Evolutionary conservation across 257 asterid genomes (phyloP).

Genomic region (Solanum chilense): DNA sequence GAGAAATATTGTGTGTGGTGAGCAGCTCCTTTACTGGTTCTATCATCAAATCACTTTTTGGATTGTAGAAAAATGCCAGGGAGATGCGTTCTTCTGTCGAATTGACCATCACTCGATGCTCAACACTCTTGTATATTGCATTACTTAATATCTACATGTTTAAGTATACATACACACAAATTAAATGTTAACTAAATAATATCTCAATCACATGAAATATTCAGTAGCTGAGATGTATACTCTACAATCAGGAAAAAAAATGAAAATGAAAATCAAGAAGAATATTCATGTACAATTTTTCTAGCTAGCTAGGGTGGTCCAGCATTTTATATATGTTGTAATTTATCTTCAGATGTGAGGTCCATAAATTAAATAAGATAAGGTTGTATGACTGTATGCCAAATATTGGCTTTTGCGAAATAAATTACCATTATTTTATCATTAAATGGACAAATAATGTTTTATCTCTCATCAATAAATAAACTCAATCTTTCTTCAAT

Average conservation of each 20-base stretch:
- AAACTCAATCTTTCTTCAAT: neutral
- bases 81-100: slow-evolving; percentile 42
- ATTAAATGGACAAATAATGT: neutral
- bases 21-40: slow-evolving; percentile 49
- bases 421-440: neutral
- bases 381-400: neutral
- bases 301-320: neutral
- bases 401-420: neutral
- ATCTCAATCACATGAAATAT: neutral
- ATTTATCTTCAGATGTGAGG: neutral
- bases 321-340: neutral
- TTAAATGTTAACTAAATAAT: neutral
- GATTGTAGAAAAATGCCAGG: slow-evolving; percentile 59
- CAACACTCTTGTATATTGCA: slow-evolving; percentile 56
- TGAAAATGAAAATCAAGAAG: neutral
- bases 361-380: neutral
- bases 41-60: slow-evolving; percentile 43
- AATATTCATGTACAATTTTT: neutral
- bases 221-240: neutral
- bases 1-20: slow-evolving; percentile 24
- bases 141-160: slow-evolving; percentile 45
- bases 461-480: neutral
- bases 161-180: neutral
- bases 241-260: neutral
- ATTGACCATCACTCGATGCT: slow-evolving; percentile 68